These are phyloP conservation scores for Cercospora sesami DNA, from an alignment of 2,329 filamentous ascomycete genomes.

Conservation along the genomic window DNA sequence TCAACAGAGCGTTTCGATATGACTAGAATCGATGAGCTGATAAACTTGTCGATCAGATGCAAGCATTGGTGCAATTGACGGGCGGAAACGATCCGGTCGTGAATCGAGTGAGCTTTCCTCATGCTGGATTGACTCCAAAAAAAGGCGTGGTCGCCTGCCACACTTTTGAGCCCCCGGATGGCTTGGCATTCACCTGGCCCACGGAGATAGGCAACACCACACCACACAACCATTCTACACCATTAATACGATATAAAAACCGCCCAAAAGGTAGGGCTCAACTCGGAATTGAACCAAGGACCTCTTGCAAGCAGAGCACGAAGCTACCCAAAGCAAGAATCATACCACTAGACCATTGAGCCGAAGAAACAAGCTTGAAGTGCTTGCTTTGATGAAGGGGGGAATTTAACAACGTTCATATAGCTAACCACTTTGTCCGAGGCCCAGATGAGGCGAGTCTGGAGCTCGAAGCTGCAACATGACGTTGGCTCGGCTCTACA, in stretches of 20 bases:
- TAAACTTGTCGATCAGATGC: neutral
- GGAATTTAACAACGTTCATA: neutral
- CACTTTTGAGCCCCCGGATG: neutral
- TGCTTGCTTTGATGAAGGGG: neutral
- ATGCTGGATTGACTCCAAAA: neutral
- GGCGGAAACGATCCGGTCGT: neutral
- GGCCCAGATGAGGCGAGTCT: neutral
- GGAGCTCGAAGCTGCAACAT: neutral
- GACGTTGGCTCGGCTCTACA: neutral
- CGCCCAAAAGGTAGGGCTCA: neutral
- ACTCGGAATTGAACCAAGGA: slow-evolving; percentile 18
- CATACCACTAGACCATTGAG: slow-evolving; percentile 9
- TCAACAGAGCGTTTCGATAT: neutral
- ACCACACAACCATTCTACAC: neutral
- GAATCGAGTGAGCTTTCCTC: neutral
- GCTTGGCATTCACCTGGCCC: neutral
- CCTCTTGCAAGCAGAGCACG: slow-evolving; percentile 14
- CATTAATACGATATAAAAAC: neutral
- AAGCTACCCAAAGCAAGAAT: slow-evolving; percentile 21
- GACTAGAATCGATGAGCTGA: neutral
- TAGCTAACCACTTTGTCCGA: neutral
- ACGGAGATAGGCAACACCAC: neutral
- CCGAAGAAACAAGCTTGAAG: neutral
- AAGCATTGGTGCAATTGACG: neutral
- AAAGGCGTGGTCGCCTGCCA: neutral